Conservation (phyloP, 2,329 filamentous ascomycete genomes). For the Ascochyta lentis region DNA sequence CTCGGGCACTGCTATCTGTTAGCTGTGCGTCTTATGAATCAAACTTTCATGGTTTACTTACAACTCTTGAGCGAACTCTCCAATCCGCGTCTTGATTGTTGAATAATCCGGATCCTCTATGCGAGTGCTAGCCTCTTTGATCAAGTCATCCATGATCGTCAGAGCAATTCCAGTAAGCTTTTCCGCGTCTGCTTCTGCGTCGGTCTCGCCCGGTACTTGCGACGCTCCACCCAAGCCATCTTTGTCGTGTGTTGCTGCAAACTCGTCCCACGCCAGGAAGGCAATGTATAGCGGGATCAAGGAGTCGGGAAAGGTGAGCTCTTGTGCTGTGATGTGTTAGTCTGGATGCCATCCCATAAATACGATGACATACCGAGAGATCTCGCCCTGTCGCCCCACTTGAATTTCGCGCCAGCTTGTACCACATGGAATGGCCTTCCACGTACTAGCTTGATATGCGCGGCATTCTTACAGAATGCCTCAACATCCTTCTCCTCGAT, state of each 20-base stretch:
- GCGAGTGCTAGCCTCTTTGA: slow-evolving; percentile 50
- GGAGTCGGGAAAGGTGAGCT: slow-evolving; percentile 53
- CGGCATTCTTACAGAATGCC: slow-evolving; percentile 92
- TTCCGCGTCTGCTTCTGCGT: slow-evolving; percentile 43
- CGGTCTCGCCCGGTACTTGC: slow-evolving; percentile 46
- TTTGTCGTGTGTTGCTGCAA: slow-evolving; percentile 50
- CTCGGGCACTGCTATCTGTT: slow-evolving; percentile 63
- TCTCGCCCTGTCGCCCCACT: slow-evolving; percentile 59
- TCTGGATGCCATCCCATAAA: neutral
- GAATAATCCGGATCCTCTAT: slow-evolving; percentile 53
- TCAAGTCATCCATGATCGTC: slow-evolving; percentile 50
- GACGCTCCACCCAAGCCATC: slow-evolving; percentile 44
- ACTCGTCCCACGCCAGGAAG: slow-evolving; percentile 60
- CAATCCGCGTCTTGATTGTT: slow-evolving; percentile 44
- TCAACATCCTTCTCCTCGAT: slow-evolving; percentile 80
- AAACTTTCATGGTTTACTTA: slow-evolving; percentile 45
- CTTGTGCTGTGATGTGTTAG: slow-evolving; percentile 38
- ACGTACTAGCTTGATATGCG: slow-evolving; percentile 87
- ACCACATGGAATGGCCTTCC: slow-evolving; percentile 62
- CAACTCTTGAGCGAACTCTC: slow-evolving; percentile 53
- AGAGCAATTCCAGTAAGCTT: slow-evolving; percentile 54
- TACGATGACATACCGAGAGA: slow-evolving; percentile 56
- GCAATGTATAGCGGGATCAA: slow-evolving; percentile 58
- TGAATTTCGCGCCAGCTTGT: slow-evolving; percentile 51
- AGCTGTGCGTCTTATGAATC: neutral